Base-by-base conservation (phyloP, 176 grass and related monocot species). In the Cenchrus americanus region DNA sequence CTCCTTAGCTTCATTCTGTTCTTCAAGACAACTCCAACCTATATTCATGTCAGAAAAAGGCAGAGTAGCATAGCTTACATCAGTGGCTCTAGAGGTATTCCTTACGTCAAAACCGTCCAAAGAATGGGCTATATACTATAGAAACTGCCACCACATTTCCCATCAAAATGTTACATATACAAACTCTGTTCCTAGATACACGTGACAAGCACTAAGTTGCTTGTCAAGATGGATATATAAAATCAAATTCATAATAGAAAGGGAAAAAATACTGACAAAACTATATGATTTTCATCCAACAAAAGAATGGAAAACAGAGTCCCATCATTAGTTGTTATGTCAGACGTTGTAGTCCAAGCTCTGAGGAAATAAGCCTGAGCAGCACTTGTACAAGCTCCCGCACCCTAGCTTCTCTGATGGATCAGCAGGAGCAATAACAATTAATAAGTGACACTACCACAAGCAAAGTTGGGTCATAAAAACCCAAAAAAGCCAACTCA, bases 361-460 rank as follows among this genome's bases (percentile, higher is more conserved):
- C 93, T 41, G 78, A 90, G 19, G 93, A 81, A 82, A 96, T 83
- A 44, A 96, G 91, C 78, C 89, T 88, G 77, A 99, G 87, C 27
- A 96, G 93, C 66, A 94, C 87, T 71, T 87, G 93, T 63, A 99
- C 93, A 85, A 96, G 96, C 85, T 94, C 96, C 82, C 93, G 89
- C 14, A 99, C 91, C 80, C 89, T 94, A 19, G 89, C 60, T 90
- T 99, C 93, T 71, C 93, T 99, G 87, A 88, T 50, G 58, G 65
- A 88, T 82, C 26, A 78, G 65, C 26, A 86, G 67, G 41, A 32
- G 65, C 12, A 65, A 64, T 50, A 70, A 14, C 62, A 88, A 62
- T 63, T 48, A 82, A 71, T 63, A 75, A 77, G 66, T 48, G 83
- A 40, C 34, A 67, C 8, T 34, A 64, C 49, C n/a, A 83, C 1